Evolutionary conservation across 2,329 filamentous ascomycete genomes (phyloP).

Genomic region (Pseudogymnoascus sp.): DNA sequence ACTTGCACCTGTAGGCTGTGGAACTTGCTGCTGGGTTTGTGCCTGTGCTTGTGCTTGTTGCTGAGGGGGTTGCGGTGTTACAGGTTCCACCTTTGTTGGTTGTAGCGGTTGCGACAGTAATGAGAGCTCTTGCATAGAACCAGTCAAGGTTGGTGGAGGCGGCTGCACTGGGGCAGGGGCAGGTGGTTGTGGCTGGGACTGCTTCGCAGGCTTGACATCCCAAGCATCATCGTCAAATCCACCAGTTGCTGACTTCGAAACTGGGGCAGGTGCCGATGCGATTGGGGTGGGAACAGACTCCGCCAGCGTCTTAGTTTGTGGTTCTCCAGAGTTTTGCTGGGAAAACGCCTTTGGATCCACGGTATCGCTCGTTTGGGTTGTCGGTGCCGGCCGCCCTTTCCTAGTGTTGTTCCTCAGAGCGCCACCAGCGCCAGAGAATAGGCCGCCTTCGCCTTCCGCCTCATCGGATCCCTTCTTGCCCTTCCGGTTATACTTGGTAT

Average conservation of each 20-base stretch:
- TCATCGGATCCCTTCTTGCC: constrained; percentile 47
- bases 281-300: constrained; percentile 42
- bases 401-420: constrained; percentile 87
- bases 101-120: constrained; percentile 51
- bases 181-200: constrained; percentile 31
- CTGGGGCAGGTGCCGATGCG: constrained; percentile 29
- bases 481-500: constrained; percentile 67
- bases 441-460: constrained; percentile 52
- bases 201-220: constrained; percentile 80
- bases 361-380: constrained; percentile 76
- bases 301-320: constrained; percentile 24
- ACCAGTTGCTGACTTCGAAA: constrained; percentile 39
- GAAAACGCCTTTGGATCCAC: constrained; percentile 84
- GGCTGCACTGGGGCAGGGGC: constrained; percentile 32
- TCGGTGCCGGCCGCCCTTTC: constrained; percentile 78
- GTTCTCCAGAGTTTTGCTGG: constrained; percentile 42
- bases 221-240: constrained; percentile 97
- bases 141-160: constrained; percentile 48
- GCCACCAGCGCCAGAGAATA: constrained; percentile 92
- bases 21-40: constrained; percentile 26
- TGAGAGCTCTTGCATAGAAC: constrained; percentile 62
- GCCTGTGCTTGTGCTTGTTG: constrained; percentile 28
- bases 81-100: constrained; percentile 36
- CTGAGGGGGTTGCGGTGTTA: constrained; percentile 25
- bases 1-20: constrained; percentile 45